phyloP scores from a whole-genome alignment of 2,329 filamentous ascomycete genomes.

The Alternaria triticina region DNA sequence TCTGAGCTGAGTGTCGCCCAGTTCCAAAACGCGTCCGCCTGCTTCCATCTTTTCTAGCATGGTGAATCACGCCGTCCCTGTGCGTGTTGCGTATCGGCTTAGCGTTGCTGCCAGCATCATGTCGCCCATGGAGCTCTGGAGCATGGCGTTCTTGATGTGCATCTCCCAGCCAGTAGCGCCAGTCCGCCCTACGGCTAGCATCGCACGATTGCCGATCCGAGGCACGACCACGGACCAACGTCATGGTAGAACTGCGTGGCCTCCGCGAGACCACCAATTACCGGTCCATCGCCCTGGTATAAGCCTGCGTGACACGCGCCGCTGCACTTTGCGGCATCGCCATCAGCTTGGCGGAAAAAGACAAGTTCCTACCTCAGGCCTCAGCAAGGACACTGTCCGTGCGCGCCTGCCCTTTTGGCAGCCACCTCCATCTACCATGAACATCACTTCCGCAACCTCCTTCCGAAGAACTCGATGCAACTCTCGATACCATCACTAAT shows the following conservation, averaged over 20 bases:
- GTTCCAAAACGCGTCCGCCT: conserved; percentile 32
- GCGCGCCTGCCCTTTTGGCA: conserved; percentile 19
- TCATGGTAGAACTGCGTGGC: conserved; percentile 26
- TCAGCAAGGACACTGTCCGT: conserved; percentile 9
- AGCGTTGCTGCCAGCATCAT: conserved; percentile 17
- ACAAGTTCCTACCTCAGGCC: conserved; percentile 24
- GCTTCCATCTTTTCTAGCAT: conserved; percentile 32
- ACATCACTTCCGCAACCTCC: neutral
- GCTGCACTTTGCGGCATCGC: conserved; percentile 26
- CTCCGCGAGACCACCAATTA: conserved; percentile 25
- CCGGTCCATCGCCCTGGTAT: conserved; percentile 20
- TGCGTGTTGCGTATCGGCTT: conserved; percentile 15
- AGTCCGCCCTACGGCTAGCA: conserved; percentile 26
- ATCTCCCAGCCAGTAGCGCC: conserved; percentile 19
- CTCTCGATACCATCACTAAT: neutral
- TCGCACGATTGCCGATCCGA: conserved; percentile 41
- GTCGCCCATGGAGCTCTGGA: conserved; percentile 15
- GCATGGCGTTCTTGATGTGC: neutral
- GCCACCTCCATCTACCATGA: neutral
- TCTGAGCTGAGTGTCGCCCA: conserved; percentile 37
- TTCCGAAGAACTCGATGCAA: neutral
- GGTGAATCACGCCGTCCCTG: conserved; percentile 35
- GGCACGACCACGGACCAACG: conserved; percentile 26
- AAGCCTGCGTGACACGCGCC: conserved; percentile 27
- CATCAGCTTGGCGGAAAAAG: conserved; percentile 29